Percentiles rank a stretch among this genome's conserved stretches.
Conservation (phyloP, 1,139 yeast species). For the Candida sp. region DNA sequence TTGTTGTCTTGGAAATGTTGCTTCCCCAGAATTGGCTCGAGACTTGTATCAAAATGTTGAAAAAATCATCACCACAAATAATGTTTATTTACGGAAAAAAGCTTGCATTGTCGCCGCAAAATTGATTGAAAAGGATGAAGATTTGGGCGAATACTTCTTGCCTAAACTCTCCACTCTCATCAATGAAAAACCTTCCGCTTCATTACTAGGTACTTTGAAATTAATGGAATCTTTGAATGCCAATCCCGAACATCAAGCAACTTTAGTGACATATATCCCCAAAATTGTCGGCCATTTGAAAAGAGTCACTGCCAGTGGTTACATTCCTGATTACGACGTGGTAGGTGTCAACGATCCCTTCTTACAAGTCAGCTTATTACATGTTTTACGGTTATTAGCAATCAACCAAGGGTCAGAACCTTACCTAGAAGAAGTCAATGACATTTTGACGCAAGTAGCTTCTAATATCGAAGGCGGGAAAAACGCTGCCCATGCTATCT, state of each 20-base stretch:
- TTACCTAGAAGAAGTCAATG: conserved; percentile 69
- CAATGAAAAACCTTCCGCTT: conserved; percentile 69
- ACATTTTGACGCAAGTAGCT: conserved; percentile 85
- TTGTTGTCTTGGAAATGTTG: conserved; percentile 86
- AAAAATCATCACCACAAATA: conserved; percentile 54
- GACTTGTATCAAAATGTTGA: conserved; percentile 89
- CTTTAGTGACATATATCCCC: conserved; percentile 43
- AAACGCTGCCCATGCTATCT: conserved; percentile 79
- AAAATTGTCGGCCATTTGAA: conserved; percentile 56
- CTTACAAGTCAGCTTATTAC: conserved; percentile 64
- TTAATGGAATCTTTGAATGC: conserved; percentile 59
- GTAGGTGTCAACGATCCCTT: conserved; percentile 89
- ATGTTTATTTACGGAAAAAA: conserved; percentile 77
- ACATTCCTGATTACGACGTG: conserved; percentile 89
- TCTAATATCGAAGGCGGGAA: conserved; percentile 78
- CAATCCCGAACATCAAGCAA: conserved; percentile 31
- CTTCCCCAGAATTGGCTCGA: conserved; percentile 88
- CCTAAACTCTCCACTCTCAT: conserved; percentile 54
- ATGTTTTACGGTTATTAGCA: conserved; percentile 54
- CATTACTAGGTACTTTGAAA: conserved; percentile 66
- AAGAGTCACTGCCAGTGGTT: conserved; percentile 60
- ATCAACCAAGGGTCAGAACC: conserved; percentile 39
- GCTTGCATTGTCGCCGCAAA: conserved; percentile 79
- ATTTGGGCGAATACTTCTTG: conserved; percentile 67
- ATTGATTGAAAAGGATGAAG: conserved; percentile 67